These are phyloP conservation scores for Piromyces finnis DNA, from an alignment of 192 early-diverging fungal species.

Conservation along the genomic window DNA sequence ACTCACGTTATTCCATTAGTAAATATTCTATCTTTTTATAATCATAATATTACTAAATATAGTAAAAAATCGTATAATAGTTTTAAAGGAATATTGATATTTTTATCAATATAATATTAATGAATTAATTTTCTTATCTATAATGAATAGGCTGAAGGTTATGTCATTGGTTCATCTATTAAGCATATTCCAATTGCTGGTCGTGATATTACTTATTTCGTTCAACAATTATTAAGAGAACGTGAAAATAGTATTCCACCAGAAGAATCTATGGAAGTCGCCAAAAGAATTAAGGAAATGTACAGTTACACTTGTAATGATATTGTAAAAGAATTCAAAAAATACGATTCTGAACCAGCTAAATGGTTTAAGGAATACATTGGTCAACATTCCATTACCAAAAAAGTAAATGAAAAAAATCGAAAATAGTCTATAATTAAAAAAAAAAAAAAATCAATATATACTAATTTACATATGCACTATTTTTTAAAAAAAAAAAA, in stretches of 20 bases:
- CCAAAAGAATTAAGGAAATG: slow-evolving; percentile 90
- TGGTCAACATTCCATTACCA: slow-evolving; percentile 68
- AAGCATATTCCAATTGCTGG: slow-evolving; percentile 98
- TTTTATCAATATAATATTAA: too few species aligned
- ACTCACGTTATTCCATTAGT: slow-evolving; percentile 98
- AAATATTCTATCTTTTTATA: slow-evolving; percentile 11
- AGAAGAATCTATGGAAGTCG: slow-evolving; percentile 87
- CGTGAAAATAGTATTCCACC: slow-evolving; percentile 92
- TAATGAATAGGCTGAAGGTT: slow-evolving; percentile 69
- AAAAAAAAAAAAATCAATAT: too few species aligned
- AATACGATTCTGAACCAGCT: slow-evolving; percentile 73
- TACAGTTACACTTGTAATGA: slow-evolving; percentile 93
- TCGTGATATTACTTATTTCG: slow-evolving; percentile 91
- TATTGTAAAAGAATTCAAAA: slow-evolving; percentile 92
- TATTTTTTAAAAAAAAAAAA: too few species aligned
- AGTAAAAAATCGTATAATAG: too few species aligned
- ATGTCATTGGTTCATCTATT: slow-evolving; percentile 93
- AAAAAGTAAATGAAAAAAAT: slow-evolving; percentile 29
- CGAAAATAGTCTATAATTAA: too few species aligned
- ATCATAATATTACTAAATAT: too few species aligned
- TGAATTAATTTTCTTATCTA: too few species aligned
- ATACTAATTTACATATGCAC: too few species aligned
- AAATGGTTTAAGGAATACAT: slow-evolving; percentile 81
- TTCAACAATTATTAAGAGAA: slow-evolving; percentile 92
- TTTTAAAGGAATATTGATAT: too few species aligned